phyloP scores from a whole-genome alignment of 306 rosid species.

The Astragalus glycyphyllos region DNA sequence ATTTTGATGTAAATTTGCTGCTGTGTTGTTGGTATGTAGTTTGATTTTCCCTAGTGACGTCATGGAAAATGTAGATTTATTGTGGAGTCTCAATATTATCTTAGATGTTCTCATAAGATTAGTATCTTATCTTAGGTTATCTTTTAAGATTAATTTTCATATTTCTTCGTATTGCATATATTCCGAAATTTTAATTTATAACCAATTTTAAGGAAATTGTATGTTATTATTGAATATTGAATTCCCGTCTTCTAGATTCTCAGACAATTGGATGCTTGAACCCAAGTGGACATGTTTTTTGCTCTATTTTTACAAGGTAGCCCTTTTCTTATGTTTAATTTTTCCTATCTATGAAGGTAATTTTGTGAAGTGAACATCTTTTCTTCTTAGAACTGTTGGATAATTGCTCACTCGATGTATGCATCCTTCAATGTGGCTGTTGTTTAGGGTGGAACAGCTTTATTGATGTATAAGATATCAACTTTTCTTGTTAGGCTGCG shows the following conservation, averaged over 20 bases:
- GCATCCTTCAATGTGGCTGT: neutral
- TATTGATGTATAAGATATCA: no score
- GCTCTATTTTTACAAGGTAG: neutral
- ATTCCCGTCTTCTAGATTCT: neutral
- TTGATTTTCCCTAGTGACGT: no score
- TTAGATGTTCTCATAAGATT: no score
- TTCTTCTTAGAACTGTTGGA: neutral
- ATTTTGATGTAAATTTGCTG: no score
- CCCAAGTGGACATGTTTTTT: neutral
- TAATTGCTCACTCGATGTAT: neutral
- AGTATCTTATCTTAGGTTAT: no score
- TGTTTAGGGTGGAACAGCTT: neutral
- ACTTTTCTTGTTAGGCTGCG: no score
- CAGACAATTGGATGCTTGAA: neutral
- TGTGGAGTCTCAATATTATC: no score
- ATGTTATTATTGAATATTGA: neutral
- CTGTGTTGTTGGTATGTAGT: no score
- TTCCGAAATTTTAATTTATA: no score
- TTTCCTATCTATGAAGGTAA: neutral
- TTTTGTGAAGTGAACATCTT: neutral
- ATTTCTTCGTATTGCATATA: no score
- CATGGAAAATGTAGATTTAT: no score
- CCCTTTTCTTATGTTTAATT: neutral
- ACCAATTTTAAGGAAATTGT: neutral
- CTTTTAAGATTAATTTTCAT: no score